Conservation (phyloP, 768 basidiomycete genomes). For the Amanita exitialis region DNA sequence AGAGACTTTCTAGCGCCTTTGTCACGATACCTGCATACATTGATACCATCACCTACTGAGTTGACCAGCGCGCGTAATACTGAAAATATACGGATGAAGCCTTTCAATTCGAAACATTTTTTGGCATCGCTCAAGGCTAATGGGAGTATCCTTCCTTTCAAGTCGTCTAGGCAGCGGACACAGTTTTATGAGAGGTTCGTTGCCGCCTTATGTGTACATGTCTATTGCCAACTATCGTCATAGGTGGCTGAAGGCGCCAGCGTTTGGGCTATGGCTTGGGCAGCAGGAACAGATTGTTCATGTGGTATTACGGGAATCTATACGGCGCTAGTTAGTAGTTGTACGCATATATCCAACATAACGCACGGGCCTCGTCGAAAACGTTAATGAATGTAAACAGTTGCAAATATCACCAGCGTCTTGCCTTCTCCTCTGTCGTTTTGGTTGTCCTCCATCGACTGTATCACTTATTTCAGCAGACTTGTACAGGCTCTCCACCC, state of each 20-base stretch:
- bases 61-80: conserved; percentile 24
- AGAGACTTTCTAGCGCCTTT: conserved; percentile 82
- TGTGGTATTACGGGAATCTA: conserved; percentile 28
- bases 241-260: conserved; percentile 62
- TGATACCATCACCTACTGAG: conserved; percentile 67
- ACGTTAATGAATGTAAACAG: conserved; percentile 8
- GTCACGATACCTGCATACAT: conserved; percentile 81
- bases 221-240: conserved; percentile 1
- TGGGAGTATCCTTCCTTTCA: conserved; percentile 69
- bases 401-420: conserved; percentile 10
- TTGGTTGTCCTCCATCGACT: conserved; percentile 11
- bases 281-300: conserved; percentile 66
- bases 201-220: not conserved
- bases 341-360: not conserved
- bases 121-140: conserved; percentile 62
- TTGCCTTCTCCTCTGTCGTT: conserved; percentile 6
- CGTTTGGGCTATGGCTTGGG: conserved; percentile 75
- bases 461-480: conserved; percentile 11
- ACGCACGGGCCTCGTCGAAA: conserved; percentile 10
- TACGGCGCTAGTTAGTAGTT: not conserved
- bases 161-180: conserved; percentile 47
- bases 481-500: conserved; percentile 14
- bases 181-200: conserved; percentile 60
- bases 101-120: conserved; percentile 63
- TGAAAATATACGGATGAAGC: conserved; percentile 40